Evolutionary conservation across 2,329 filamentous ascomycete species (phyloP).

Genomic region (Aspergillus persii): DNA sequence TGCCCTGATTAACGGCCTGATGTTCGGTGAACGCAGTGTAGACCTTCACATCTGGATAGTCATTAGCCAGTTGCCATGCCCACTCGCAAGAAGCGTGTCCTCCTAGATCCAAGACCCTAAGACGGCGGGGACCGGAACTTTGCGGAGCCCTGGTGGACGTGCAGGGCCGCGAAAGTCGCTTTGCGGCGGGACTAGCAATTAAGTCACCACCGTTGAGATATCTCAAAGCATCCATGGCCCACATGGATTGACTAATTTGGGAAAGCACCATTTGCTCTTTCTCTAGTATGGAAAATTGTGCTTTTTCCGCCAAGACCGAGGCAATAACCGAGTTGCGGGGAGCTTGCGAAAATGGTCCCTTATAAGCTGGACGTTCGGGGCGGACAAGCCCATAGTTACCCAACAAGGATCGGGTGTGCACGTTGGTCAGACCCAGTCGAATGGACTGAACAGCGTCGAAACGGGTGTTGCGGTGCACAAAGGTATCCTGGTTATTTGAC

Average conservation of each 20-base stretch:
- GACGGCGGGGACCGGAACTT: constrained; percentile 43
- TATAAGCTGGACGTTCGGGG: constrained; percentile 67
- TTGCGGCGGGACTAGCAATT: constrained; percentile 53
- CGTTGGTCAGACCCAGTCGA: constrained; percentile 68
- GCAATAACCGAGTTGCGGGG: constrained; percentile 66
- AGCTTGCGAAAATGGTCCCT: constrained; percentile 68
- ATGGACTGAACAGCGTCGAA: constrained; percentile 86
- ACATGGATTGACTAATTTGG: constrained; percentile 62
- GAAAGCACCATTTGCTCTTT: constrained; percentile 77
- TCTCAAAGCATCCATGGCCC: constrained; percentile 62
- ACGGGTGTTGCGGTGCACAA: constrained; percentile 78
- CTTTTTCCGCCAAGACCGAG: constrained; percentile 56
- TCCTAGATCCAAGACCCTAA: constrained; percentile 79
- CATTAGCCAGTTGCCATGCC: constrained; percentile 89
- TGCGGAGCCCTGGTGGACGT: constrained; percentile 20
- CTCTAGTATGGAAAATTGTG: constrained; percentile 51
- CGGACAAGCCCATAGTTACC: constrained; percentile 80
- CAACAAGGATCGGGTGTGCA: constrained; percentile 76
- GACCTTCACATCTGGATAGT: constrained; percentile 80
- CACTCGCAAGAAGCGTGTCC: constrained; percentile 85
- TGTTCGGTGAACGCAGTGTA: constrained; percentile 82
- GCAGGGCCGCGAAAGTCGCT: constrained; percentile 31
- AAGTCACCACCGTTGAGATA: constrained; percentile 61
- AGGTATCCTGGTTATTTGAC: constrained; percentile 68
- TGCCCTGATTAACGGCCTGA: constrained; percentile 69